Evolutionary conservation across 768 basidiomycete species (phyloP), one percentile per base, ranked within the genome.

Genomic region (Crepidotus variabilis): DNA sequence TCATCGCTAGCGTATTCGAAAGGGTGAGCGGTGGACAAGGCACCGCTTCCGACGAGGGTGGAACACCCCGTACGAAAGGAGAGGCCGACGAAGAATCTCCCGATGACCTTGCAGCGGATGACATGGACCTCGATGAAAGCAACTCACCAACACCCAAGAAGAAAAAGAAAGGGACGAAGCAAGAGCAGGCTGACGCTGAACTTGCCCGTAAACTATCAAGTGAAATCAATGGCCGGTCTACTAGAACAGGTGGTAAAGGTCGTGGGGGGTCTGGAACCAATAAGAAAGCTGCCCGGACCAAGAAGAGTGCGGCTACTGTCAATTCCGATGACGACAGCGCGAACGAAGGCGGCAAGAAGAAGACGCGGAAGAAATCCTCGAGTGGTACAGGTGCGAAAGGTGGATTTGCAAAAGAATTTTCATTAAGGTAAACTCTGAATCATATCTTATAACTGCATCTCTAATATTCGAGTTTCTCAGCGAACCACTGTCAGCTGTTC

Each of bases 371-470:
- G 70, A 75, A 75, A 66, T 80, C 84, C 61, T 63, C 72, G 11
- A 77, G 77, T 14, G 77, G 79, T 11, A 75, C 78, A n/a, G n/a
- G n/a, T 36, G 83, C 85, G 21, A 83, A 80, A 65, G 89, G 88
- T 14, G 90, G 90, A 21, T 91, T 93, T 68, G 82, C 81, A 49
- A 92, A 92, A 69, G 87, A 88, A 63, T 91, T 85, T 65, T 67
- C 69, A 14, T 73, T 93, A 59, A 92, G 90, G 90, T 89, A 63
- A 58, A 69, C 65, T 33, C 3, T 18, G 14, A 39, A 20, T 24
- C 50, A 21, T 34, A 24, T 47, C 28, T 49, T 52, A 35, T 18
- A 20, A 54, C 51, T 57, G 57, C 54, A 57, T 10, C 33, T 53
- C 57, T 49, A 51, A 55, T 57, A 51, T 18, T 33, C 51, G 46